Percentiles rank a stretch among this genome's conserved stretches.
phyloP scores from a whole-genome alignment of 768 basidiomycete genomes.

The Auricularia cornea region DNA sequence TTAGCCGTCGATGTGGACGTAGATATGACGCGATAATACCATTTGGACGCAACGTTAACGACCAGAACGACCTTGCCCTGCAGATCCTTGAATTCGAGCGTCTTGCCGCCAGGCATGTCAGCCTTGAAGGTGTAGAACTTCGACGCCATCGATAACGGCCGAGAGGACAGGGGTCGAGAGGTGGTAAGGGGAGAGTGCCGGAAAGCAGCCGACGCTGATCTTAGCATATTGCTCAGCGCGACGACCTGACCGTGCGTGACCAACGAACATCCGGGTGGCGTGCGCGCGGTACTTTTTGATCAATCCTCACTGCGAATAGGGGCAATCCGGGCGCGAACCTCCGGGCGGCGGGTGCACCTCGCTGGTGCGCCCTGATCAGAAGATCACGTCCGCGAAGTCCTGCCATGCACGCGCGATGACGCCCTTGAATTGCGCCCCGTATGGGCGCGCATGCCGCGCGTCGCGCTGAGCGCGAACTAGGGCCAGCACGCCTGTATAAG shows the following conservation, averaged over 20 bases:
- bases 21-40: conserved; percentile 33
- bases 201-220: background rate
- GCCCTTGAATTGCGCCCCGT: conserved; percentile 22
- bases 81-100: conserved; percentile 56
- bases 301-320: too few species aligned
- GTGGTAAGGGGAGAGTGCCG: background rate
- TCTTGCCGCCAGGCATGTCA: conserved; percentile 45
- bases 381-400: background rate
- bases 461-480: background rate
- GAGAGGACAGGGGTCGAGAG: background rate
- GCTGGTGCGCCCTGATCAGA: background rate
- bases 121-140: conserved; percentile 65
- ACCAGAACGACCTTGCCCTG: conserved; percentile 72
- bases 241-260: background rate
- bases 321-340: background rate
- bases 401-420: background rate
- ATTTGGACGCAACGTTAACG: conserved; percentile 71
- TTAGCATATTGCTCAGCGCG: background rate
- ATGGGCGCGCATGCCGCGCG: conserved; percentile 40
- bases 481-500: conserved; percentile 37
- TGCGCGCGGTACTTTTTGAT: background rate
- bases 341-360: background rate
- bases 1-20: too few species aligned
- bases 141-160: conserved; percentile 16
- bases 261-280: background rate